These are phyloP conservation scores for Trichophyton mentagrophytes DNA, from an alignment of 2,329 filamentous ascomycete genomes.

Conservation along the genomic window DNA sequence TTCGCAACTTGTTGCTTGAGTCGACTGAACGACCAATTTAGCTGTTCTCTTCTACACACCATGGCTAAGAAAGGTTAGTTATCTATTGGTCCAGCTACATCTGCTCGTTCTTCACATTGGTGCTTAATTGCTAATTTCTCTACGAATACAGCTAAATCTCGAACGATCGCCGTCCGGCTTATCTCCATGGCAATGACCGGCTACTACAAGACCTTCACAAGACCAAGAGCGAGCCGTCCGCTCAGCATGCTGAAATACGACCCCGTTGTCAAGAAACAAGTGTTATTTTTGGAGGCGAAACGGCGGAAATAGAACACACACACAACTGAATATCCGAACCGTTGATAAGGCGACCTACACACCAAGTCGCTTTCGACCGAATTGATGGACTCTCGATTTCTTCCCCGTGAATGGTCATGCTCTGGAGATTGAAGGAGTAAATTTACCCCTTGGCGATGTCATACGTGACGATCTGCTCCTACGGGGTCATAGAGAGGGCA, in stretches of 20 bases:
- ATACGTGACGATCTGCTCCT: not conserved
- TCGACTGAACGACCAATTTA: not conserved
- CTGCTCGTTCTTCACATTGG: not conserved
- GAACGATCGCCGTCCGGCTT: conserved; percentile 83
- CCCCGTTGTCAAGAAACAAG: conserved; percentile 89
- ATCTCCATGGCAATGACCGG: conserved; percentile 98
- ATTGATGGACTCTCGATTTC: not conserved
- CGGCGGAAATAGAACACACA: conserved; percentile 38
- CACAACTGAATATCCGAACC: not conserved
- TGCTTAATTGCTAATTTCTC: not conserved
- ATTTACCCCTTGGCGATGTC: not conserved
- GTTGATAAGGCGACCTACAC: not conserved
- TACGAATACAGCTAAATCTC: conserved; percentile 45
- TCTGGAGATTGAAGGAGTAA: not conserved
- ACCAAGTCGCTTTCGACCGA: not conserved
- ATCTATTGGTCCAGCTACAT: not conserved
- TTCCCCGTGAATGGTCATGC: not conserved
- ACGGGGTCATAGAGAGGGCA: not conserved
- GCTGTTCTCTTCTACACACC: not conserved
- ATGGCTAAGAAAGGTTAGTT: not conserved
- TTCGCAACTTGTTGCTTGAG: not conserved
- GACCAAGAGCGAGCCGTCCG: conserved; percentile 67
- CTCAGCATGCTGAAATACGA: conserved; percentile 99
- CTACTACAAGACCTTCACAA: conserved; percentile 84
- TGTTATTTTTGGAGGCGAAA: conserved; percentile 89